Evolutionary conservation across 257 asterid genomes (phyloP).

Genomic region (Solanum tarijense): DNA sequence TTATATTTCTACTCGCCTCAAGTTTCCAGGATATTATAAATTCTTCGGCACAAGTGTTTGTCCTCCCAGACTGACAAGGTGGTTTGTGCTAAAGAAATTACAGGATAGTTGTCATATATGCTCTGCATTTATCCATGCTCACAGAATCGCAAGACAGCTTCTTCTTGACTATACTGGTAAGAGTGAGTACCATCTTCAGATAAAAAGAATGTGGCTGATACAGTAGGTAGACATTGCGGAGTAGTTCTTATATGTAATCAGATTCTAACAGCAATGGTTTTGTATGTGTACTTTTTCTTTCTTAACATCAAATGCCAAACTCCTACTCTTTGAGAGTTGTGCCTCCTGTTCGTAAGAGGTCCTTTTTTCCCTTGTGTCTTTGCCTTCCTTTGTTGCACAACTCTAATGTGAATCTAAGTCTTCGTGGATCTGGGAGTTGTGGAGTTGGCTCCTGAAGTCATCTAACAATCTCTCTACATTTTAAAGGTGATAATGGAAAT

Average conservation of each 20-base stretch:
- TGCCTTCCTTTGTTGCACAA: neutral
- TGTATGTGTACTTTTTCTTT: neutral
- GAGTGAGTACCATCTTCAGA: neutral
- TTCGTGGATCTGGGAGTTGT: neutral
- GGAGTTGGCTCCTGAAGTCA: neutral
- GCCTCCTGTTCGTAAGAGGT: neutral
- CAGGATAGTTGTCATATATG: neutral
- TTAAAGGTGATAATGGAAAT: neutral
- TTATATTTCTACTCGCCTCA: neutral
- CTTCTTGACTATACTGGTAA: conserved; percentile 1
- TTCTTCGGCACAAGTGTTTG: neutral
- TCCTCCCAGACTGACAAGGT: neutral
- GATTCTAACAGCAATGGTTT: neutral
- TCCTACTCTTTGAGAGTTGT: neutral
- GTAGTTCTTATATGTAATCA: neutral
- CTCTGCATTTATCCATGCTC: conserved; percentile 1
- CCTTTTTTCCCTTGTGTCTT: neutral
- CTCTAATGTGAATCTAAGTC: neutral
- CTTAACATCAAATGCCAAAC: neutral
- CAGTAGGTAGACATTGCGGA: neutral
- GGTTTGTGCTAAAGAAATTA: neutral
- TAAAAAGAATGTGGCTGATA: neutral
- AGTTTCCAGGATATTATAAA: neutral
- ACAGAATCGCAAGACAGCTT: neutral
- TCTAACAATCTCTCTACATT: neutral